phyloP scores from a whole-genome alignment of 2,329 filamentous ascomycete genomes.

The Thelonectria blattea region DNA sequence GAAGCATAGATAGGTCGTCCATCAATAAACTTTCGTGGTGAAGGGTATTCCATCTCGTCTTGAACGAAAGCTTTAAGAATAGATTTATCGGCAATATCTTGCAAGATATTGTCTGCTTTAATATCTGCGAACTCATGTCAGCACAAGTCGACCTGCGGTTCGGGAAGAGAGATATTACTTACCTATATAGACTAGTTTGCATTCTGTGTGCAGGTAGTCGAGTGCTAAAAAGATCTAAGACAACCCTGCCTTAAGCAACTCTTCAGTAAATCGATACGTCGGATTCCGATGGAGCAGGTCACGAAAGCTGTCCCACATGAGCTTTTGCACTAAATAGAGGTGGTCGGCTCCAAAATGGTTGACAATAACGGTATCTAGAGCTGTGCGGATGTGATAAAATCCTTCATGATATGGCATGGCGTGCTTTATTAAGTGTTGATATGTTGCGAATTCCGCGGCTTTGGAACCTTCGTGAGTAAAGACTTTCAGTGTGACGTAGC shows the following conservation, averaged over 20 bases:
- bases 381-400: background rate
- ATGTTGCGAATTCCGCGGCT: background rate
- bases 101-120: conserved; percentile 50
- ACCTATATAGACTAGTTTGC: conserved; percentile 52
- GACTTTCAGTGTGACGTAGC: too few species aligned
- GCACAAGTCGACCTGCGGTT: background rate
- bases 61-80: conserved; percentile 6
- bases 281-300: conserved; percentile 46
- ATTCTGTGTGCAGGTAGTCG: conserved; percentile 49
- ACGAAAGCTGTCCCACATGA: conserved; percentile 49
- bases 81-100: conserved; percentile 16
- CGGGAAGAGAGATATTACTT: background rate
- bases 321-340: conserved; percentile 43
- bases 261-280: conserved; percentile 43
- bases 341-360: background rate
- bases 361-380: background rate
- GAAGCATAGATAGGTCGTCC: background rate
- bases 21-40: background rate
- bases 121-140: conserved; percentile 37
- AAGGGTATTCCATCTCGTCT: conserved; percentile 5
- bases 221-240: conserved; percentile 46
- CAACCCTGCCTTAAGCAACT: conserved; percentile 42
- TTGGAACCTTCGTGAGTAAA: too few species aligned
- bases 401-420: background rate
- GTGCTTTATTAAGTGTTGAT: background rate